phyloP scores from a whole-genome alignment of 2,329 filamentous ascomycete species.

The Corniculantispora saksenae region DNA sequence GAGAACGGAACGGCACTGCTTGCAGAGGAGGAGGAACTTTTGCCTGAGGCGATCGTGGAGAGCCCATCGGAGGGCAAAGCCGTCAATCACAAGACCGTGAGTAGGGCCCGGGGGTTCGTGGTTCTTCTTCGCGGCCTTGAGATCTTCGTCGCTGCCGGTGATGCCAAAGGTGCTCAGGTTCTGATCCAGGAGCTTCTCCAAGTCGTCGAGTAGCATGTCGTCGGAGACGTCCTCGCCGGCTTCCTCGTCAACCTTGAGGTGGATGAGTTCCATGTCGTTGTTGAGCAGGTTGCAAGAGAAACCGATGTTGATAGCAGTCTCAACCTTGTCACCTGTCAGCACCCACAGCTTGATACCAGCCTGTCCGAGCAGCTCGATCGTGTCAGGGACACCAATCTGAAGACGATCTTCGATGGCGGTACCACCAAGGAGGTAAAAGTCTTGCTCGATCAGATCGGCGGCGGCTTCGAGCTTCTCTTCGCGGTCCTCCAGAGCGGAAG shows the following conservation, averaged over 20 bases:
- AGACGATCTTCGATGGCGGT: slow-evolving; percentile 97
- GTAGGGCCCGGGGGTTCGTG: slow-evolving; percentile 86
- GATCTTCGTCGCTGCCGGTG: slow-evolving; percentile 82
- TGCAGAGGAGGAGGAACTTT: slow-evolving; percentile 92
- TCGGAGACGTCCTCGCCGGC: slow-evolving; percentile 51
- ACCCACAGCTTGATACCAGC: slow-evolving; percentile 99
- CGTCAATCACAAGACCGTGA: slow-evolving; percentile 92
- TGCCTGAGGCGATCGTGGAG: slow-evolving; percentile 81
- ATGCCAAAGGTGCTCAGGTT: slow-evolving; percentile 73
- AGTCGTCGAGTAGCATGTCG: slow-evolving; percentile 53
- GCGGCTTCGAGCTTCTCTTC: slow-evolving; percentile 92
- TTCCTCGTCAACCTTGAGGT: slow-evolving; percentile 82
- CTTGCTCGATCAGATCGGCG: slow-evolving; percentile 86
- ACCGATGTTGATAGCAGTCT: slow-evolving; percentile 99
- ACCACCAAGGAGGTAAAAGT: slow-evolving; percentile 83
- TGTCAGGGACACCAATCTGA: slow-evolving; percentile 95
- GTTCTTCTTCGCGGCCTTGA: slow-evolving; percentile 74
- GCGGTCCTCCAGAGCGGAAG: slow-evolving; percentile 78
- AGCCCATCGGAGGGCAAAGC: slow-evolving; percentile 87
- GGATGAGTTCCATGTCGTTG: slow-evolving; percentile 96
- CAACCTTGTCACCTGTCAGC: slow-evolving; percentile 95
- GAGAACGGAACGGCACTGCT: slow-evolving; percentile 93
- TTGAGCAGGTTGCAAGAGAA: slow-evolving; percentile 97
- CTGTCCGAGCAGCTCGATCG: slow-evolving; percentile 84
- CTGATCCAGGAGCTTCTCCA: slow-evolving; percentile 73